Conservation (phyloP, 2,329 filamentous ascomycete species). For the Elsinoe fawcettii region DNA sequence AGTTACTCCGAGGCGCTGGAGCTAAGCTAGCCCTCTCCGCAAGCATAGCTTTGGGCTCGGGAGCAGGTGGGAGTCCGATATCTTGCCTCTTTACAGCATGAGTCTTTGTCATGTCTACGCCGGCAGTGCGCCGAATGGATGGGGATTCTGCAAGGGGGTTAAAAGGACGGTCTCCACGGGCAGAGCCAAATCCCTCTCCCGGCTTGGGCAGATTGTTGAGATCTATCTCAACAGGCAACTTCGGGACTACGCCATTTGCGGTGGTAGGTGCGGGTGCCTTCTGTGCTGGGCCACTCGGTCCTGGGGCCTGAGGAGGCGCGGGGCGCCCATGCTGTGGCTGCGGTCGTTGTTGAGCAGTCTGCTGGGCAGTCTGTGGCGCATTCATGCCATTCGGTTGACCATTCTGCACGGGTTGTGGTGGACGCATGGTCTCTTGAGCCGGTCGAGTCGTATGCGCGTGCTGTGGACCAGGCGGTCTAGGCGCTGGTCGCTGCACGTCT, state of each 20-base stretch:
- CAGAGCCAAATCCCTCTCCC: slow-evolving; percentile 40
- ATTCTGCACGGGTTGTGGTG: slow-evolving; percentile 18
- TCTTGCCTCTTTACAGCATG: slow-evolving; percentile 57
- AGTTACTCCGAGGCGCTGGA: slow-evolving; percentile 29
- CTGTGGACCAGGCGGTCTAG: slow-evolving; percentile 23
- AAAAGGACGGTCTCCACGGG: slow-evolving; percentile 36
- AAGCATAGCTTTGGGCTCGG: slow-evolving; percentile 8
- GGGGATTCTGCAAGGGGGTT: slow-evolving; percentile 50
- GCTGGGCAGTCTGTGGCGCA: not conserved
- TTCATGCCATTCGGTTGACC: slow-evolving; percentile 14
- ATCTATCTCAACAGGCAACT: slow-evolving; percentile 6
- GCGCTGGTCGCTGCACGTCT: slow-evolving; percentile 10
- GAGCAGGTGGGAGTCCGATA: not conserved
- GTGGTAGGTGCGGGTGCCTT: slow-evolving; percentile 24
- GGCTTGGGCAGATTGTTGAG: slow-evolving; percentile 23
- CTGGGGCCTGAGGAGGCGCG: slow-evolving; percentile 21
- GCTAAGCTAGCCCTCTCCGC: not conserved
- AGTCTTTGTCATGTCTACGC: slow-evolving; percentile 72
- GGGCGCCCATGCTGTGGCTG: not conserved
- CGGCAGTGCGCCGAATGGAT: slow-evolving; percentile 80
- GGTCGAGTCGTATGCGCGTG: slow-evolving; percentile 19
- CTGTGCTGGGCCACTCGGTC: slow-evolving; percentile 17
- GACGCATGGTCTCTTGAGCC: slow-evolving; percentile 2
- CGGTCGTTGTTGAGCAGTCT: not conserved
- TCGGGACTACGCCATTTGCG: slow-evolving; percentile 15